Conservation (phyloP, 805 yeast genomes). For the Candida peoriensis region DNA sequence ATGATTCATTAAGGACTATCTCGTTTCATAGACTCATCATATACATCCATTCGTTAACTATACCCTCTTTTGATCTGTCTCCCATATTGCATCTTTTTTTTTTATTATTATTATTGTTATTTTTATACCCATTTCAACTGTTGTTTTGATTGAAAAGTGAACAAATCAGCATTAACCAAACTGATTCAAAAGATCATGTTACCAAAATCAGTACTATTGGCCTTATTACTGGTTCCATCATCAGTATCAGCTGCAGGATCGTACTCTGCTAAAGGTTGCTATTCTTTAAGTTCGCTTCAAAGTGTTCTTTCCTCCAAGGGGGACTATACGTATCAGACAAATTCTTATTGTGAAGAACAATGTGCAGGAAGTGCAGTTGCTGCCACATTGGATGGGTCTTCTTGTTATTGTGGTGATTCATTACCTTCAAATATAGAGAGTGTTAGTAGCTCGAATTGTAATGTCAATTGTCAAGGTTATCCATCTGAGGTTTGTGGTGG, state of each 20-base stretch:
- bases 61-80: no score
- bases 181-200: no score
- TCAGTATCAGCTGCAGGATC: background rate
- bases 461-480: conserved; percentile 54
- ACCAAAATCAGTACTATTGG: no score
- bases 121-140: no score
- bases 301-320: conserved; percentile 34
- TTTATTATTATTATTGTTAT: no score
- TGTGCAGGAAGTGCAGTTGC: conserved; percentile 46
- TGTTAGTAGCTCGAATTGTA: conserved; percentile 34
- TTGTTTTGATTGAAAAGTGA: no score
- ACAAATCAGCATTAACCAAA: no score
- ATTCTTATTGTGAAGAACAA: conserved; percentile 45
- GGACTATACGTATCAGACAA: conserved; percentile 52
- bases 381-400: conserved; percentile 48
- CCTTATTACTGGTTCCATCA: no score
- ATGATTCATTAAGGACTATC: no score
- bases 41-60: no score
- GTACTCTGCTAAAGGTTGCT: conserved; percentile 30
- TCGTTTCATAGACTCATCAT: no score
- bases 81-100: no score
- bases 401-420: conserved; percentile 64
- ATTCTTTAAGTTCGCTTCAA: conserved; percentile 22
- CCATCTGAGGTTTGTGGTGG: conserved; percentile 63
- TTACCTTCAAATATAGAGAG: conserved; percentile 29